A percentile compares a stretch with the other conserved stretches of the same genome.
phyloP scores from a whole-genome alignment of 805 yeast genomes.

The Yarrowia divulgata region DNA sequence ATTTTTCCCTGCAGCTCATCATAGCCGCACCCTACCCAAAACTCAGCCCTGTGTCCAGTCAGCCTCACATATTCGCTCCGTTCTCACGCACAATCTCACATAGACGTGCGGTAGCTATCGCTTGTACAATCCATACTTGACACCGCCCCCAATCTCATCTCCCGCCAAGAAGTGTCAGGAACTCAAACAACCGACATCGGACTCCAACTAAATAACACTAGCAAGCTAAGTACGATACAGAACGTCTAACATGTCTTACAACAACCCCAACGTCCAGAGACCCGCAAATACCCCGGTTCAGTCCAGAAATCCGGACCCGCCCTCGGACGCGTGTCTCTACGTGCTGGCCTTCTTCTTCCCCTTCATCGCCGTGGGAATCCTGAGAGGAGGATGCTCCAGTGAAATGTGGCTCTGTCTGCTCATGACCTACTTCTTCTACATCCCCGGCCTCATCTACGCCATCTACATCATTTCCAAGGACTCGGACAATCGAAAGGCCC shows the following conservation, averaged over 20 bases:
- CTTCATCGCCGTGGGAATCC: conserved; percentile 6
- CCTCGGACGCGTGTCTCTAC: conserved; percentile 3
- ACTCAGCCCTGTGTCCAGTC: background rate
- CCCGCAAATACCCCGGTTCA: background rate
- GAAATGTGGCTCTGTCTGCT: conserved; percentile 18
- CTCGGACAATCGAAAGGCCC: background rate
- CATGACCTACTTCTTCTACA: conserved; percentile 4
- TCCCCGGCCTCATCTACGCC: conserved; percentile 20
- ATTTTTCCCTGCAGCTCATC: background rate
- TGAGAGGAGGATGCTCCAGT: background rate
- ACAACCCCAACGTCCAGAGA: background rate
- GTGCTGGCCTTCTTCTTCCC: conserved; percentile 11
- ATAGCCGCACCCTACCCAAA: background rate
- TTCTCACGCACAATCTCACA: too few relatives aligned
- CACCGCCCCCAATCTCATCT: too few relatives aligned
- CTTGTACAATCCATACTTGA: too few relatives aligned
- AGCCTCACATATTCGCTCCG: background rate
- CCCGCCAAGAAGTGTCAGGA: conserved; percentile 5
- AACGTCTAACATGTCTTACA: background rate
- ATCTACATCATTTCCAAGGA: conserved; percentile 3
- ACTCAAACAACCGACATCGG: background rate
- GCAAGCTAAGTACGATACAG: background rate
- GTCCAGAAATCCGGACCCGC: background rate
- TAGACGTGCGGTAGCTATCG: too few relatives aligned
- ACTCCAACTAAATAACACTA: background rate